Evolutionary conservation across 441 rosid genomes (phyloP).

Genomic region (Lepidium campestre): DNA sequence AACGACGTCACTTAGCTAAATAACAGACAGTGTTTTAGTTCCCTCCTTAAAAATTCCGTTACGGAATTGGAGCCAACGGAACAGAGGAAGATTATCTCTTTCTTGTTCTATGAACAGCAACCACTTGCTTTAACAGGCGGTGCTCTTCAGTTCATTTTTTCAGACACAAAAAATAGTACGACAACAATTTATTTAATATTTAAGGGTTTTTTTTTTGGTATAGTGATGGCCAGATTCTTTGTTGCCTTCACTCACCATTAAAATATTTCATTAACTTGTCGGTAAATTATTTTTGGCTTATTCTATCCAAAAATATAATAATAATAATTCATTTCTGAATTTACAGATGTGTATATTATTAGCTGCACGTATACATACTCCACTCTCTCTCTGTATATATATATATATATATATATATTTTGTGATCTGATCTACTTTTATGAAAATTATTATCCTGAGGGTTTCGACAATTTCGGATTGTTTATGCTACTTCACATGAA

Average conservation of each 20-base stretch:
- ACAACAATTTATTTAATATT: background rate
- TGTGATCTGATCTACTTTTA: conserved; percentile 31
- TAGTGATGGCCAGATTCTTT: conserved; percentile 25
- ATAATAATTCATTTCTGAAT: background rate
- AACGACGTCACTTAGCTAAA: background rate
- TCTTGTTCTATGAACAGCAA: conserved; percentile 25
- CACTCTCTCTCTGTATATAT: no score
- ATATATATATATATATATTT: background rate
- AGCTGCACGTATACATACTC: conserved; percentile 7
- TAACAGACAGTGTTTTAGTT: background rate
- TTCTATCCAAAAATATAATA: conserved; percentile 3
- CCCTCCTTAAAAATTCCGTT: conserved; percentile 14
- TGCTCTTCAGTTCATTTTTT: conserved; percentile 13
- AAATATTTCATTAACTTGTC: conserved; percentile 42
- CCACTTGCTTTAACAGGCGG: conserved; percentile 31
- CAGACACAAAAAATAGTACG: background rate
- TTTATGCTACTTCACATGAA: conserved; percentile 23
- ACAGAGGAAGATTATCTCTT: conserved; percentile 2
- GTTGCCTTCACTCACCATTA: conserved; percentile 21
- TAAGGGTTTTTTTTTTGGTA: background rate
- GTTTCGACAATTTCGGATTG: conserved; percentile 23
- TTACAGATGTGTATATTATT: conserved; percentile 17
- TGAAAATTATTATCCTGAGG: conserved; percentile 13
- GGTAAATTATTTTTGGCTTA: conserved; percentile 36
- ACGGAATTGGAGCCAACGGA: conserved; percentile 32